Evolutionary conservation across 1,284 basidiomycete species (phyloP).

Genomic region (Rhodotorula sp.): DNA sequence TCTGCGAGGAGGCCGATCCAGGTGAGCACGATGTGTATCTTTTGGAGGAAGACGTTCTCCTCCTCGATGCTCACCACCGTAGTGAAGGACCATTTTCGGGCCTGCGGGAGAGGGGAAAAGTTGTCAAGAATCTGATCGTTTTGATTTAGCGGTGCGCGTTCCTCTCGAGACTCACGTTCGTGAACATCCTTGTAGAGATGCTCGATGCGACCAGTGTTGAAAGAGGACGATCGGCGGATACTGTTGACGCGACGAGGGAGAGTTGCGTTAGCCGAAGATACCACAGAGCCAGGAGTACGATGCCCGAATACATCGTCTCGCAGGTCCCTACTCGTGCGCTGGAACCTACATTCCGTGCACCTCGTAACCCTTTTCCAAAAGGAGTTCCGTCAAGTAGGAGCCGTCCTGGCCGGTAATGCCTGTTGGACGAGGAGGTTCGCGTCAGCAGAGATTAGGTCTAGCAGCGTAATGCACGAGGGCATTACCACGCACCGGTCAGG

Average conservation of each 20-base stretch:
- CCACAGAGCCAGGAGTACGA: background rate
- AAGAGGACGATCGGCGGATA: conserved; percentile 87
- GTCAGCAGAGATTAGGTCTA: background rate
- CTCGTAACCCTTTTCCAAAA: conserved; percentile 81
- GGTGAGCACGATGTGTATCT: too few relatives aligned
- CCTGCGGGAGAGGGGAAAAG: conserved; percentile 11
- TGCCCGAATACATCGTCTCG: too few relatives aligned
- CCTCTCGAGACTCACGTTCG: conserved; percentile 51
- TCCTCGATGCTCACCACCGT: conserved; percentile 58
- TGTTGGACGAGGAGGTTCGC: conserved; percentile 45
- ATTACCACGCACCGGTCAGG: conserved; percentile 63
- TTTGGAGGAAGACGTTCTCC: background rate
- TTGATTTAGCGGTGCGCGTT: background rate
- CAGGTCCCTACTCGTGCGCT: background rate
- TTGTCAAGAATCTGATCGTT: too few relatives aligned
- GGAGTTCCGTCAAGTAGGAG: conserved; percentile 80
- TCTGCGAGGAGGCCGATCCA: conserved; percentile 10
- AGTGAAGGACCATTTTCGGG: conserved; percentile 77
- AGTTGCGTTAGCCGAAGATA: background rate
- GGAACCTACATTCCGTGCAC: conserved; percentile 61
- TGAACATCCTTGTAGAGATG: conserved; percentile 85
- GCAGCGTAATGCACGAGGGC: background rate
- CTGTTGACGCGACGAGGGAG: conserved; percentile 54
- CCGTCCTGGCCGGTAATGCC: conserved; percentile 91
- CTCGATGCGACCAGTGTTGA: conserved; percentile 87